Conservation (phyloP, 2,329 filamentous ascomycete species). For the Bisporella sp. region DNA sequence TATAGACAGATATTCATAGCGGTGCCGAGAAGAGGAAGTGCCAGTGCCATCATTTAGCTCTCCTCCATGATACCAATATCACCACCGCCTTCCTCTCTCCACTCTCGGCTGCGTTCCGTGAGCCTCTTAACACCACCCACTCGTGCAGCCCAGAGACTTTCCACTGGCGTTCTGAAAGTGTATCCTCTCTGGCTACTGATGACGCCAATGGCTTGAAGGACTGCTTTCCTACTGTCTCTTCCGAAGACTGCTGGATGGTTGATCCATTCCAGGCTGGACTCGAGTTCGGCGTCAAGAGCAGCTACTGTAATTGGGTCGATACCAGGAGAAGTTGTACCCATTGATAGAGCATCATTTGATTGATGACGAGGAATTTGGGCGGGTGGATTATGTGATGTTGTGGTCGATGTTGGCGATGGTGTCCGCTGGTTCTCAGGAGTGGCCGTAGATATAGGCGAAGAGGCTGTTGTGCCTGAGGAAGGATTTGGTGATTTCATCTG, state of each 20-base stretch:
- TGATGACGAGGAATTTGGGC: conserved; percentile 41
- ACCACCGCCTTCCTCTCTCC: conserved; percentile 66
- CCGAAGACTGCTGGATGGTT: conserved; percentile 92
- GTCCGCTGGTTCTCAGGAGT: conserved; percentile 31
- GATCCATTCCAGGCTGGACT: conserved; percentile 92
- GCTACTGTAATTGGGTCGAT: conserved; percentile 78
- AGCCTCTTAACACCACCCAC: conserved; percentile 75
- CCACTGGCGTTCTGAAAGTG: conserved; percentile 85
- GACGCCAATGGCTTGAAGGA: conserved; percentile 92
- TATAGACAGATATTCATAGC: no score
- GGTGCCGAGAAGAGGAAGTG: no score
- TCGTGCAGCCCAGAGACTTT: conserved; percentile 81
- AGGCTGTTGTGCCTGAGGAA: conserved; percentile 7
- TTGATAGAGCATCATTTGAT: conserved; percentile 40
- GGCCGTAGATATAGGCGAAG: conserved; percentile 20
- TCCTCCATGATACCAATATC: conserved; percentile 28
- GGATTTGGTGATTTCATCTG: conserved; percentile 27
- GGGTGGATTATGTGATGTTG: conserved; percentile 22
- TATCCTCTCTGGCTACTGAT: conserved; percentile 92
- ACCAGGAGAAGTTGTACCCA: conserved; percentile 50
- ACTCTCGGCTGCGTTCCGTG: conserved; percentile 79
- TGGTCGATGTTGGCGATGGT: conserved; percentile 36
- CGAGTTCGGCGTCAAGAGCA: conserved; percentile 85
- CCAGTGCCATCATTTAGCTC: conserved; percentile 12
- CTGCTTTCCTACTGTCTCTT: conserved; percentile 88